Evolutionary conservation across 441 rosid species (phyloP).

Genomic region (Melastoma candidum): DNA sequence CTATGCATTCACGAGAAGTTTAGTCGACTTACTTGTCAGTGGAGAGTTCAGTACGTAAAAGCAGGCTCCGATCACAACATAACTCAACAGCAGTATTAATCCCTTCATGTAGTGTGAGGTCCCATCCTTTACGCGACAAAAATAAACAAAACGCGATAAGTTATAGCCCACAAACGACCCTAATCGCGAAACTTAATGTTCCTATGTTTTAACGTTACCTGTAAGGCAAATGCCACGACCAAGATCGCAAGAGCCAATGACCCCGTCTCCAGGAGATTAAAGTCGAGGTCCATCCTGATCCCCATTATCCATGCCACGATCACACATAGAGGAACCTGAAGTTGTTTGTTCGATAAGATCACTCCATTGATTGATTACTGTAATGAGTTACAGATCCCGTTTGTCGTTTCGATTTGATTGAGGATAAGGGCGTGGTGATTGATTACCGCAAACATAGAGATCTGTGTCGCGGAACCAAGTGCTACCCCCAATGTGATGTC

Average conservation of each 20-base stretch:
- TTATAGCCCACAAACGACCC: too few relatives aligned
- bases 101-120: constrained; percentile 94
- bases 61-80: constrained; percentile 64
- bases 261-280: constrained; percentile 76
- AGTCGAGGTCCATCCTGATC: constrained; percentile 74
- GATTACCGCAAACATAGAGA: constrained; percentile 70
- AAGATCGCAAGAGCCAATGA: constrained; percentile 63
- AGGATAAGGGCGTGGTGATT: background rate
- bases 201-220: constrained; percentile 25
- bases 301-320: constrained; percentile 69
- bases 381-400: background rate
- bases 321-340: constrained; percentile 58
- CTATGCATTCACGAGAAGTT: too few relatives aligned
- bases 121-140: constrained; percentile 47
- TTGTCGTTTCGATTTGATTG: too few relatives aligned
- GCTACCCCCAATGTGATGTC: constrained; percentile 89
- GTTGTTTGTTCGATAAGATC: too few relatives aligned
- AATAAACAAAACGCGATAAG: too few relatives aligned
- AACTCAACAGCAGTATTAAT: constrained; percentile 51
- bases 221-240: constrained; percentile 65
- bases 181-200: too few relatives aligned
- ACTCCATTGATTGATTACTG: too few relatives aligned
- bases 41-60: constrained; percentile 54
- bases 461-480: constrained; percentile 87
- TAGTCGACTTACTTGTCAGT: constrained; percentile 24